phyloP scores from a whole-genome alignment of 495 filamentous ascomycete species.

The Staphylotrichum longicolle region DNA sequence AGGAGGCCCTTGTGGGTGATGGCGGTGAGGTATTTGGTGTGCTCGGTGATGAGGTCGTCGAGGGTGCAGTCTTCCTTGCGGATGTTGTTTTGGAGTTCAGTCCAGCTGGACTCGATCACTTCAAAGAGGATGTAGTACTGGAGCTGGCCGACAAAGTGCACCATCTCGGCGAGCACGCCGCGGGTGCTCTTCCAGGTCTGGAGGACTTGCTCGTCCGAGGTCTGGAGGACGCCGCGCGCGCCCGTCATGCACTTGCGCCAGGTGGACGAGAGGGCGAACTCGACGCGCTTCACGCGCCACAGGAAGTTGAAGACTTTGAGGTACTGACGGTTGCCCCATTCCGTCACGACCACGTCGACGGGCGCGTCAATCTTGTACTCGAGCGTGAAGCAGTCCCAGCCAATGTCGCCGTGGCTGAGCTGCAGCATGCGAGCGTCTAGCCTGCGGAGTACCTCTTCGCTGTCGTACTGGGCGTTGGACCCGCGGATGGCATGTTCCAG shows the following conservation, averaged over 20 bases:
- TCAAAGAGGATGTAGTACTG: slow-evolving; percentile 99
- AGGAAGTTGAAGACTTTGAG: slow-evolving; percentile 99
- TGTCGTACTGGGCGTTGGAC: slow-evolving; percentile 95
- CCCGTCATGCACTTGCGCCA: slow-evolving; percentile 98
- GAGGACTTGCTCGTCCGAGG: slow-evolving; percentile 70
- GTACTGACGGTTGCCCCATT: slow-evolving; percentile 91
- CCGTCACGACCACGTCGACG: slow-evolving; percentile 94
- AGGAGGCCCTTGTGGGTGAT: slow-evolving; percentile 97
- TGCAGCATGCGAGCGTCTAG: slow-evolving; percentile 96
- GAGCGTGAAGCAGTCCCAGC: slow-evolving; percentile 98
- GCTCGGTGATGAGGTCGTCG: slow-evolving; percentile 90
- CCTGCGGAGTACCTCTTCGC: slow-evolving; percentile 84
- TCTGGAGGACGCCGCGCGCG: slow-evolving; percentile 83
- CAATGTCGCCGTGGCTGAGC: slow-evolving; percentile 91
- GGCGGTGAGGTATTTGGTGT: slow-evolving; percentile 82
- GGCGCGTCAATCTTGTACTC: slow-evolving; percentile 99
- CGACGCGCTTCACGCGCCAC: slow-evolving; percentile 97
- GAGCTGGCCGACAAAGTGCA: slow-evolving; percentile 94
- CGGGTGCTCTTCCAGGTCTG: slow-evolving; percentile 86
- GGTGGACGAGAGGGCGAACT: slow-evolving; percentile 84
- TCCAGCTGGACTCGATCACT: slow-evolving; percentile 94
- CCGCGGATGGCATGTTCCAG: slow-evolving; percentile 96
- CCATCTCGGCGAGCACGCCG: slow-evolving; percentile 92
- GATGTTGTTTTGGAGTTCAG: slow-evolving; percentile 75
- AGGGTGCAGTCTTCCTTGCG: slow-evolving; percentile 80